phyloP scores from a whole-genome alignment of 441 rosid species.

The Pelargonium fulgidum region DNA sequence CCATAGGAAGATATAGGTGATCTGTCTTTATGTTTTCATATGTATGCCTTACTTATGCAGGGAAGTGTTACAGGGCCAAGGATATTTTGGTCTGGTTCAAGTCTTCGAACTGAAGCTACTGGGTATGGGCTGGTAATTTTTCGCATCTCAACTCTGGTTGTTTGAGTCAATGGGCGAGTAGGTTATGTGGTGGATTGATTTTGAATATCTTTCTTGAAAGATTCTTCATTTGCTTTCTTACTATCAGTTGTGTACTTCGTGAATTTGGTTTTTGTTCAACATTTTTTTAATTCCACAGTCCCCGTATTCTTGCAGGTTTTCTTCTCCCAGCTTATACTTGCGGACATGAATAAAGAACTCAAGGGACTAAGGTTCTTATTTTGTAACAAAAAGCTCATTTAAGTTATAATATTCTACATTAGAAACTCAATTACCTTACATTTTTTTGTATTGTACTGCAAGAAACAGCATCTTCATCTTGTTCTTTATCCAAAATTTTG shows the following conservation, averaged over 20 bases:
- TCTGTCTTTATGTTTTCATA: not conserved
- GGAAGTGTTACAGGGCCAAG: conserved; percentile 99
- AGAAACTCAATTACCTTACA: not conserved
- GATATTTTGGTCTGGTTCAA: conserved; percentile 95
- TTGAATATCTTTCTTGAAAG: not conserved
- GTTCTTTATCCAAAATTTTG: too few species aligned
- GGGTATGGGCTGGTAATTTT: conserved; percentile 94
- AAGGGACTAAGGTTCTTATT: conserved; percentile 78
- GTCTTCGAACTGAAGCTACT: conserved; percentile 98
- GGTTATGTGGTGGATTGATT: not conserved
- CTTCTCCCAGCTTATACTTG: conserved; percentile 89
- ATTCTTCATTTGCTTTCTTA: not conserved
- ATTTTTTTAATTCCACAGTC: conserved; percentile 19
- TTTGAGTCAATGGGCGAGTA: conserved; percentile 3
- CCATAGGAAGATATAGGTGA: not conserved
- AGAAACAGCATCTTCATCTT: not conserved
- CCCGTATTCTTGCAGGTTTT: conserved; percentile 61
- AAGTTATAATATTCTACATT: not conserved
- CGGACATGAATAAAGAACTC: conserved; percentile 90
- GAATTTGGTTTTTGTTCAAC: not conserved
- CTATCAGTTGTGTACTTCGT: not conserved
- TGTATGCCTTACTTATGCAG: conserved; percentile 63
- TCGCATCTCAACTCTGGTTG: conserved; percentile 13
- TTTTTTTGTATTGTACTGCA: not conserved
- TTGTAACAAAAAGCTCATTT: not conserved